A percentile compares a stretch with the other conserved stretches of the same genome.
phyloP scores from a whole-genome alignment of 768 basidiomycete species.

The Mycena pura region DNA sequence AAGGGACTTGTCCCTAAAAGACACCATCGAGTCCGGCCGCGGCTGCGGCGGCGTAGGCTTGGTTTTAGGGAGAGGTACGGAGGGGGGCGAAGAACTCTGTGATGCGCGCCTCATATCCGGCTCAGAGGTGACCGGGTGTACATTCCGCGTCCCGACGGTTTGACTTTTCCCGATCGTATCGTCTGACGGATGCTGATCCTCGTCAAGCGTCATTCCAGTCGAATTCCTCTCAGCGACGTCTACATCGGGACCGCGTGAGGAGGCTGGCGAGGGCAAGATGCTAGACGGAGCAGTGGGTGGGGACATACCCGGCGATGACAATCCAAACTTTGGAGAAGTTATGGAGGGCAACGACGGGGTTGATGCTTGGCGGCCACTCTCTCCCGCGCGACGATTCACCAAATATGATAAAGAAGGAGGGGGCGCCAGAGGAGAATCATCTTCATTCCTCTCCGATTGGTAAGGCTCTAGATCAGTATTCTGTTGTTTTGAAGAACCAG shows the following conservation, averaged over 20 bases:
- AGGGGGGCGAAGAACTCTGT: slow-evolving; percentile 27
- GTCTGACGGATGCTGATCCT: slow-evolving; percentile 41
- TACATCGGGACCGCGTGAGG: slow-evolving; percentile 68
- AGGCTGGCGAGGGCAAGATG: slow-evolving; percentile 75
- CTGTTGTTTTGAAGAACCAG: slow-evolving; percentile 58
- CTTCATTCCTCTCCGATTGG: slow-evolving; percentile 59
- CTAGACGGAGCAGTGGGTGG: slow-evolving; percentile 80
- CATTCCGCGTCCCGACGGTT: slow-evolving; percentile 40
- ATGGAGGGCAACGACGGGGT: slow-evolving; percentile 72
- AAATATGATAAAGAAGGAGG: slow-evolving; percentile 93
- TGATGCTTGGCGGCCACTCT: slow-evolving; percentile 66
- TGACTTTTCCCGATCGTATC: slow-evolving; percentile 41
- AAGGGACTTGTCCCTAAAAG: slow-evolving; percentile 69
- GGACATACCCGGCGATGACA: slow-evolving; percentile 69
- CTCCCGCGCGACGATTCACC: slow-evolving; percentile 62
- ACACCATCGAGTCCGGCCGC: slow-evolving; percentile 29
- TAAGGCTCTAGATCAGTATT: slow-evolving; percentile 38
- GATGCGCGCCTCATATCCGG: slow-evolving; percentile 62
- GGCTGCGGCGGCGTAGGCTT: slow-evolving; percentile 20
- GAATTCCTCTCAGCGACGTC: slow-evolving; percentile 54
- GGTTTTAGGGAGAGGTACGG: slow-evolving; percentile 39
- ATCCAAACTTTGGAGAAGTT: slow-evolving; percentile 58
- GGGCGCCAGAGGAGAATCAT: slow-evolving; percentile 82
- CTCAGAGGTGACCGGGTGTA: slow-evolving; percentile 66
- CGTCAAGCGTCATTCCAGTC: slow-evolving; percentile 49